A percentile compares a stretch with the other conserved stretches of the same genome.
phyloP scores from a whole-genome alignment of 2,329 filamentous ascomycete genomes.

The Periconia sp. region DNA sequence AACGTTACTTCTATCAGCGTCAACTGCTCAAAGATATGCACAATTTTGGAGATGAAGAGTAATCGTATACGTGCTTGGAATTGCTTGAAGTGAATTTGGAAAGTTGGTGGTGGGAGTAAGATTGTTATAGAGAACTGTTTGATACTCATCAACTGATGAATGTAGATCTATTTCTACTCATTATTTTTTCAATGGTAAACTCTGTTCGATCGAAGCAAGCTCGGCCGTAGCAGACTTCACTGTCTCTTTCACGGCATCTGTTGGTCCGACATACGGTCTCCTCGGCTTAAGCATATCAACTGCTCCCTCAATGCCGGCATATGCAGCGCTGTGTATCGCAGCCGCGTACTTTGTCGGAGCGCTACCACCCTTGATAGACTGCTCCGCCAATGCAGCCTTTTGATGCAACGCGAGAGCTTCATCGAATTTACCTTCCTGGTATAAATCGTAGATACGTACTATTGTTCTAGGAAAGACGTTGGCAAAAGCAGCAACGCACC shows the following conservation, averaged over 20 bases:
- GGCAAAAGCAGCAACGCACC: constrained; percentile 59
- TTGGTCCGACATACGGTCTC: constrained; percentile 18
- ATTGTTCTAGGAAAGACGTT: constrained; percentile 59
- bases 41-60: not conserved
- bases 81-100: not conserved
- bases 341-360: constrained; percentile 67
- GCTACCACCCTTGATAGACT: constrained; percentile 65
- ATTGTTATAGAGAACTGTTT: not conserved
- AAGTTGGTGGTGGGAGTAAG: not conserved
- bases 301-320: constrained; percentile 47
- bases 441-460: constrained; percentile 60
- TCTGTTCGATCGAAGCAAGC: constrained; percentile 20
- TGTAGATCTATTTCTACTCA: not conserved
- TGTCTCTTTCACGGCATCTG: constrained; percentile 10
- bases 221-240: constrained; percentile 18
- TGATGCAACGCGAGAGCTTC: constrained; percentile 63
- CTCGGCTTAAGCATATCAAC: constrained; percentile 15
- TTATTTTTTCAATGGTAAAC: constrained; percentile 12
- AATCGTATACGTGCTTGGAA: not conserved
- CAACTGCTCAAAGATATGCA: not conserved
- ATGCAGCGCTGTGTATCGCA: constrained; percentile 61
- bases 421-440: constrained; percentile 54
- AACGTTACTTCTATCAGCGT: no score
- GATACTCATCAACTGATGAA: not conserved
- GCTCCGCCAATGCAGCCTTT: constrained; percentile 64